These are phyloP conservation scores for Fusarium sp. DNA, from an alignment of 2,329 filamentous ascomycete species.

Conservation along the genomic window DNA sequence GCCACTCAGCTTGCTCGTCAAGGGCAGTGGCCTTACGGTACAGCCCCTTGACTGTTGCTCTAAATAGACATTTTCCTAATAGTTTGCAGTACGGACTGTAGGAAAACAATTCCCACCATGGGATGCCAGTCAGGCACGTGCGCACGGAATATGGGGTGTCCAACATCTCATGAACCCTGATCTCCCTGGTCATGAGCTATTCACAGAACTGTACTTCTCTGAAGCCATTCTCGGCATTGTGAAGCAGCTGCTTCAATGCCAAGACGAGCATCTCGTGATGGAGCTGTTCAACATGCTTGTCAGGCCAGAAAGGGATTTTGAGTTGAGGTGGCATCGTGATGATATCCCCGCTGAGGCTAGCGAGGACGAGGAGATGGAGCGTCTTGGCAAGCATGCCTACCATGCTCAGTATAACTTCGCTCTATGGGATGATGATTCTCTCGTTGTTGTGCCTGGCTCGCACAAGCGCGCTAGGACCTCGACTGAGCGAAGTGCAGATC, in stretches of 20 bases:
- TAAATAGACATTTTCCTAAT: constrained; percentile 50
- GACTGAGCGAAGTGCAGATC: constrained; percentile 71
- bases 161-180: constrained; percentile 84
- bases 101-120: constrained; percentile 94
- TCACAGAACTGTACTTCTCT: constrained; percentile 78
- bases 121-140: constrained; percentile 64
- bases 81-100: neutral
- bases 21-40: constrained; percentile 78
- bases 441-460: constrained; percentile 81
- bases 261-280: constrained; percentile 76
- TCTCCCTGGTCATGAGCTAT: constrained; percentile 68
- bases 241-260: constrained; percentile 67
- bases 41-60: constrained; percentile 65
- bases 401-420: constrained; percentile 92
- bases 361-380: constrained; percentile 70
- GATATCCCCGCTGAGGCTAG: constrained; percentile 76
- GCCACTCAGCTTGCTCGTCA: constrained; percentile 69
- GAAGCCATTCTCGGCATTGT: constrained; percentile 69
- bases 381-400: constrained; percentile 68
- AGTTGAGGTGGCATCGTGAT: constrained; percentile 85
- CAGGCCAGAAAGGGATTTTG: constrained; percentile 74
- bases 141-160: constrained; percentile 84
- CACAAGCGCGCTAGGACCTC: constrained; percentile 77
- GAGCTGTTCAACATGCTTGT: constrained; percentile 90
- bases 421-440: constrained; percentile 75